Conservation (phyloP, 2,329 filamentous ascomycete species). For the Aspergillus nomiae region DNA sequence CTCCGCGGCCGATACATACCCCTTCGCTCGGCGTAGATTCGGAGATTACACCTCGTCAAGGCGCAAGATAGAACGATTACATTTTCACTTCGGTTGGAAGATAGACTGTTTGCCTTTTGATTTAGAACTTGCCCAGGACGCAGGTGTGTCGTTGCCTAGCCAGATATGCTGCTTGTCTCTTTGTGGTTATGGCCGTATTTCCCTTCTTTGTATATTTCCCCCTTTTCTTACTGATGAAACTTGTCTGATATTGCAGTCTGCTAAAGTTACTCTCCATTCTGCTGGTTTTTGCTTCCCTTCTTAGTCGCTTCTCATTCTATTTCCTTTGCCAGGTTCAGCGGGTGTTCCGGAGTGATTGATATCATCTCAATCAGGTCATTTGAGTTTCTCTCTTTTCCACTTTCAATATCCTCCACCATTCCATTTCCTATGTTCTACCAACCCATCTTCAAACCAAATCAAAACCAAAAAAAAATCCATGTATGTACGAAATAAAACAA, state of each 20-base stretch:
- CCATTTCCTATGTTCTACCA: neutral
- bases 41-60: slow-evolving; percentile 30
- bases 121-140: neutral
- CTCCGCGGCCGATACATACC: slow-evolving; percentile 34
- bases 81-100: slow-evolving; percentile 5
- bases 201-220: slow-evolving; percentile 1
- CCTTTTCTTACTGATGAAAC: neutral
- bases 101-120: slow-evolving; percentile 4
- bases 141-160: neutral
- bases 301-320: neutral
- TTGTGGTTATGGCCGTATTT: neutral
- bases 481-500: slow-evolving; percentile 16
- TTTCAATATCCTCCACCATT: neutral
- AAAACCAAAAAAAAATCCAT: slow-evolving; percentile 11
- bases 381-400: slow-evolving; percentile 11
- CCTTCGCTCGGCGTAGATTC: slow-evolving; percentile 29
- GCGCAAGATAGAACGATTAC: slow-evolving; percentile 23
- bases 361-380: slow-evolving; percentile 19
- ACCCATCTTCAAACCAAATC: slow-evolving; percentile 5
- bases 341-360: slow-evolving; percentile 21
- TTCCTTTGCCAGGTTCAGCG: slow-evolving; percentile 16
- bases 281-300: slow-evolving; percentile 11
- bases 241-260: slow-evolving; percentile 17
- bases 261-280: slow-evolving; percentile 27
- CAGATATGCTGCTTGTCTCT: neutral